A percentile compares a stretch with the other conserved stretches of the same genome.
Evolutionary conservation across 78 protist species (phyloP).

Genomic region (Dictyostelium brefeldianum): DNA sequence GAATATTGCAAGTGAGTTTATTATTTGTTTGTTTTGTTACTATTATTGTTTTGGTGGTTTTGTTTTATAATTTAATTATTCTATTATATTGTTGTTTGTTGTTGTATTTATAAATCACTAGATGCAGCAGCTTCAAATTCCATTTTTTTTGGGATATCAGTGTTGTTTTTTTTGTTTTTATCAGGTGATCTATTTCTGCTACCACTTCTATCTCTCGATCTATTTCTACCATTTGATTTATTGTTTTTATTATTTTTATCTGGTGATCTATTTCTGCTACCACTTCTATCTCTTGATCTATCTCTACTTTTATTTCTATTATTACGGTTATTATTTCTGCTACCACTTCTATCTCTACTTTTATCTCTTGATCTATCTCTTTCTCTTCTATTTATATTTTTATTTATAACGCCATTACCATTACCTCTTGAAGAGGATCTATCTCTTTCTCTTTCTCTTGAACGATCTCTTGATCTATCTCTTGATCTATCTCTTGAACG

Average conservation of each 20-base stretch:
- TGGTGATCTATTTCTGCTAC: constrained; percentile 3
- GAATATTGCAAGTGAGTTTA: too few relatives aligned
- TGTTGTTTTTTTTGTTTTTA: background rate
- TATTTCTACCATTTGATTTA: background rate
- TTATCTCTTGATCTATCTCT: constrained; percentile 12
- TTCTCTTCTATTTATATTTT: background rate
- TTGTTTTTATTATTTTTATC: background rate
- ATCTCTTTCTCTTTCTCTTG: constrained; percentile 5
- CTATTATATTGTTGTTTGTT: background rate
- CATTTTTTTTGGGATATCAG: too few relatives aligned
- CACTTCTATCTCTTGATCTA: background rate
- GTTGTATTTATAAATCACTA: too few relatives aligned
- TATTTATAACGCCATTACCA: background rate
- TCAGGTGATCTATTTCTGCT: constrained; percentile 7
- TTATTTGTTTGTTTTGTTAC: background rate
- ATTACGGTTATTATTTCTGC: background rate
- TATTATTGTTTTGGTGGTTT: background rate
- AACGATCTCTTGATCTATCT: background rate
- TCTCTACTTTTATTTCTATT: background rate
- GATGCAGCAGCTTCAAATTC: too few relatives aligned
- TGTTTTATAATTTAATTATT: too few relatives aligned
- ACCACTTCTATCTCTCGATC: background rate
- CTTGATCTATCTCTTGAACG: background rate
- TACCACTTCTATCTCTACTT: background rate
- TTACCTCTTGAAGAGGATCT: background rate